Base-by-base conservation (phyloP, 768 basidiomycete species). In the Tephrocybe sp. region DNA sequence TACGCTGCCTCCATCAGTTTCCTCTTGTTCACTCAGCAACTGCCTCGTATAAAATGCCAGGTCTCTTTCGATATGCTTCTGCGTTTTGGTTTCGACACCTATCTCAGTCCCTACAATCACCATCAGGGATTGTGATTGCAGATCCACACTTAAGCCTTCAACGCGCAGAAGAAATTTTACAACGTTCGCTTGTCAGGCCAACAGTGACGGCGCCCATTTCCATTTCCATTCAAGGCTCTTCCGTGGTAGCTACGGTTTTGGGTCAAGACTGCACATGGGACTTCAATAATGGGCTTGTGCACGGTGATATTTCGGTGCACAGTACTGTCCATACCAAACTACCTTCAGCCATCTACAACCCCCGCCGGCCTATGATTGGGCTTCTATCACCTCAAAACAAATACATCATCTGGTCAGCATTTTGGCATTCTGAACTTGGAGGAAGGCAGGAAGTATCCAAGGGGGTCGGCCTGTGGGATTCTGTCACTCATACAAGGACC, bases 1-100 rank as follows among this genome's bases (percentile, higher is more conserved):
- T 45, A 8, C 48, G 48, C 23, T 58, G 57, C 36, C 50, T 58
- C 23, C 21, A 24, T 7, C 50, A 46, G 17, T 11, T 58, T 2
- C 3, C 36, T 41, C 14, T 21, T 20, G 42, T 33, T 14, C 32
- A 10, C 10, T 42, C 38, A 12, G 25, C 50, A 3, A 42, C 10
- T 15, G 3, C 26, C 9, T 30, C 39, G 2, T 17, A 9, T 24
- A 33, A 32, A 21, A 42, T 55, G 24, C 50, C 49, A 7, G 17
- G 26, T 15, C 3, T 32, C 25, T 43, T 55, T 23, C 49, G 45
- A 11, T 55, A 55, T 39, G 50, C 54, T 10, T 20, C 20, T 23
- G 32, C 34, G 23, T 55, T 55, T 12, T 51, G 50, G 38, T 43
- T 33, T 3, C 21, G 20, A 3, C 54, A 55, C 20, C 28, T 55